Percentiles rank a stretch among this genome's conserved stretches.
phyloP scores from a whole-genome alignment of 1,284 basidiomycete species.

The Polyporus tsugae region DNA sequence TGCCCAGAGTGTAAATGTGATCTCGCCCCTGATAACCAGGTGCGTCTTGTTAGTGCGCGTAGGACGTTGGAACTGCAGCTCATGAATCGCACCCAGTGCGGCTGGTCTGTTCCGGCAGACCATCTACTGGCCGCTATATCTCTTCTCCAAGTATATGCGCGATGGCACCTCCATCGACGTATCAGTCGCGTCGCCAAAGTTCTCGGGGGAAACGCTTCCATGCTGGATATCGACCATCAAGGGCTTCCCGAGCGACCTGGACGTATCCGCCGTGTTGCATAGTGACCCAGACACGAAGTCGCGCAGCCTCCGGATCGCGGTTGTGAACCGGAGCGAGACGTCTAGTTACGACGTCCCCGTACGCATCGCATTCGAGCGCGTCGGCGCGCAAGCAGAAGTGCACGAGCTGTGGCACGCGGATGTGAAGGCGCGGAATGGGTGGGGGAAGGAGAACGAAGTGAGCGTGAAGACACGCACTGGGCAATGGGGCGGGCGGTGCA shows the following conservation, averaged over 20 bases:
- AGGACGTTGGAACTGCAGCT: neutral
- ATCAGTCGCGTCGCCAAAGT: slow-evolving; percentile 50
- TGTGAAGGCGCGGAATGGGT: slow-evolving; percentile 51
- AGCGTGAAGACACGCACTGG: slow-evolving; percentile 45
- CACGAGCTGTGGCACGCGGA: slow-evolving; percentile 56
- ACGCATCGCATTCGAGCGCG: slow-evolving; percentile 45
- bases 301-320: slow-evolving; percentile 53
- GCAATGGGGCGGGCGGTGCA: slow-evolving; percentile 47
- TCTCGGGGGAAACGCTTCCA: slow-evolving; percentile 56
- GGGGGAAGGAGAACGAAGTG: slow-evolving; percentile 51
- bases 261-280: slow-evolving; percentile 56
- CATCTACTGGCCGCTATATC: slow-evolving; percentile 60
- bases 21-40: slow-evolving; percentile 53
- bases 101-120: slow-evolving; percentile 59
- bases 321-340: slow-evolving; percentile 55
- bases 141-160: slow-evolving; percentile 65
- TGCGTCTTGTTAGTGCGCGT: slow-evolving; percentile 20
- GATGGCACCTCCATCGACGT: slow-evolving; percentile 54
- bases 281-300: slow-evolving; percentile 27
- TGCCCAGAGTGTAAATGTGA: slow-evolving; percentile 68
- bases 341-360: slow-evolving; percentile 47
- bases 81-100: slow-evolving; percentile 38
- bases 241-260: slow-evolving; percentile 50
- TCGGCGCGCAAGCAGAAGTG: slow-evolving; percentile 42
- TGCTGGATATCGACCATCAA: slow-evolving; percentile 53